Evolutionary conservation across 805 yeast genomes (phyloP), one percentile per base, ranked within the genome.

Genomic region (Starmerella bacillaris): DNA sequence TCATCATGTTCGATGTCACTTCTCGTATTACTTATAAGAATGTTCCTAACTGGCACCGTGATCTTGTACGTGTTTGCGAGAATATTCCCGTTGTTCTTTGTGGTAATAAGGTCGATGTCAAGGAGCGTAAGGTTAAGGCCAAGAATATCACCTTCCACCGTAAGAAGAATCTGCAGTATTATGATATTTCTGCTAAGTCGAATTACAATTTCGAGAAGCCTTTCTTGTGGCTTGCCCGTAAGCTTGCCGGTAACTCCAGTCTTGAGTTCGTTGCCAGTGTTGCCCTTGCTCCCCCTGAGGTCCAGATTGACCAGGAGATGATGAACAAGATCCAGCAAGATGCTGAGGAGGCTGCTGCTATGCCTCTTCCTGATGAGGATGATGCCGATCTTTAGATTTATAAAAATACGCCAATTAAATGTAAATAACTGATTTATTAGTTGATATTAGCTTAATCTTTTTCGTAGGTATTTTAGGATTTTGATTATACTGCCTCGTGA

Each of bases 1-100:
- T 89, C 68, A 89, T 89, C 63, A 89, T 89, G 99, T 89, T 89
- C 60, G 99, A 89, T 65, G 98, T 89, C 46, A 89, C 99, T 45
- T 83, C 96, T 36, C 84, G 99, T 72, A 86, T 89, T 68, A 89
- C 98, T 51, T 89, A 89, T 71, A 89, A 89, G 72, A 89, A 89
- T 65, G 99, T 89, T 60, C 98, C 99, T 63, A 92, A 89, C 79
- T 89, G 99, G 99, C 95, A 92, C 77, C 78, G 98, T 69, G 99
- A 89, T 65, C 72, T 89, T 59, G 95, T 89, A 47, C 82, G 99
- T 68, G 99, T 89, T 47, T 89, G 99, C 70, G 99, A 89, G 69
- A 89, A 86, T 74, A 89, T 89, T 54, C 99, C 99, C 55, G 89
- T 89, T 55, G 99, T 89, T 43, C 70, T 89, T 50, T 82, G 94